These are phyloP conservation scores for Collybiopsis confluens DNA, from an alignment of 768 basidiomycete genomes.

Conservation along the genomic window DNA sequence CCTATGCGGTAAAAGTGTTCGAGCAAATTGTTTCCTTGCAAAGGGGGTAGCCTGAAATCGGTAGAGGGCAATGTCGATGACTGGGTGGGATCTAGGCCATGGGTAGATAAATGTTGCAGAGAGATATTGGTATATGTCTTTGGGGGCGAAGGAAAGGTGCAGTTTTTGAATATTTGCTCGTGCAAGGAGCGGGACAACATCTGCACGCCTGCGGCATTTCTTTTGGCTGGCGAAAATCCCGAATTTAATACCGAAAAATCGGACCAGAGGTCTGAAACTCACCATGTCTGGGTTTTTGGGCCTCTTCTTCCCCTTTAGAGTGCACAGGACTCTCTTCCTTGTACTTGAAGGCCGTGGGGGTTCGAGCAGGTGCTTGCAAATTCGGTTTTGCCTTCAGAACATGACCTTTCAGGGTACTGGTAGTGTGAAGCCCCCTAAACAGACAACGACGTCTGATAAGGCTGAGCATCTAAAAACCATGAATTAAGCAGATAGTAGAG, in stretches of 20 bases:
- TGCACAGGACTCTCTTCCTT: conserved; percentile 7
- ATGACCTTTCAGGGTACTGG: conserved; percentile 16
- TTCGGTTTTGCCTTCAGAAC: conserved; percentile 15
- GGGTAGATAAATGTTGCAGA: conserved; percentile 71
- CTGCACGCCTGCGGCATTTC: conserved; percentile 92
- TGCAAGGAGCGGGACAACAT: conserved; percentile 81
- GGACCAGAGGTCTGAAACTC: background rate
- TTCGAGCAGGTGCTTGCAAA: background rate
- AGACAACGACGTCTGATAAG: conserved; percentile 19
- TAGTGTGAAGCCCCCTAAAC: conserved; percentile 27
- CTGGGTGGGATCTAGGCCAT: conserved; percentile 76
- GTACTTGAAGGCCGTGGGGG: conserved; percentile 5
- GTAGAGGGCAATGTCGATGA: conserved; percentile 79
- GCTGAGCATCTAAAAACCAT: conserved; percentile 10
- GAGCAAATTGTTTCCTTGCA: conserved; percentile 78
- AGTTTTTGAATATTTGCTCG: conserved; percentile 74
- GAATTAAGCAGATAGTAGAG: background rate
- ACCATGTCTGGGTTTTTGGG: conserved; percentile 9
- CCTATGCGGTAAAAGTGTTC: conserved; percentile 90
- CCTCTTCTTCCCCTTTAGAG: background rate
- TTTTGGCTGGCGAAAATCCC: conserved; percentile 45
- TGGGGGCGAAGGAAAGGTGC: conserved; percentile 59
- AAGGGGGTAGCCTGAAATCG: conserved; percentile 74
- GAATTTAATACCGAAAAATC: background rate
- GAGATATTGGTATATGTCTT: conserved; percentile 68